Percentiles rank a stretch among this genome's conserved stretches.
These are phyloP conservation scores for Coemansia biformis DNA, from an alignment of 192 early-diverging fungal species.

Conservation along the genomic window DNA sequence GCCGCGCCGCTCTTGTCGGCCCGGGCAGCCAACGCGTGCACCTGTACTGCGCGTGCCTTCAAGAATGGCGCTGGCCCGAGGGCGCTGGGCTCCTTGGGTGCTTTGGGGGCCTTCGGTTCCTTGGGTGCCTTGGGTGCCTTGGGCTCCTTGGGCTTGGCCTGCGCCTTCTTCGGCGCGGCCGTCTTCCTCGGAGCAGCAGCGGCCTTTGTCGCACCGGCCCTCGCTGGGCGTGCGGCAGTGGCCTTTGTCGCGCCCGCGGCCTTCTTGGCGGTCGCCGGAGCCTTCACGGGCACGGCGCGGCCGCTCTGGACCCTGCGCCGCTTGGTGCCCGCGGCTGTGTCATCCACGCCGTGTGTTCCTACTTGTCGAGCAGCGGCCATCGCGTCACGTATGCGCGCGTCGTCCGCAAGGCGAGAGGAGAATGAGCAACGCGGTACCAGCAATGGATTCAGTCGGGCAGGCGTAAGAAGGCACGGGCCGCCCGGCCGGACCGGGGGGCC, in stretches of 20 bases:
- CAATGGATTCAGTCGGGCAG: too few species aligned
- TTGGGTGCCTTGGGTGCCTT: not conserved
- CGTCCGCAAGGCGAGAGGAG: too few species aligned
- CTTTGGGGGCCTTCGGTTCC: not conserved
- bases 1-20: conserved; percentile 40
- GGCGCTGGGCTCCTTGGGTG: not conserved
- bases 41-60: conserved; percentile 27
- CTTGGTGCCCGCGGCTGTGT: conserved; percentile 26
- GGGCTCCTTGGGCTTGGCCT: not conserved
- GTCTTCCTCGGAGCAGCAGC: conserved; percentile 18
- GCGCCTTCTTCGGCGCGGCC: conserved; percentile 5
- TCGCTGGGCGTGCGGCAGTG: not conserved
- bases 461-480: too few species aligned
- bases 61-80: conserved; percentile 27
- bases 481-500: too few species aligned
- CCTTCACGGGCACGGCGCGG: conserved; percentile 11
- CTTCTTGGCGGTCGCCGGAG: conserved; percentile 13
- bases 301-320: conserved; percentile 27
- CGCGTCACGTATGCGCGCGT: too few species aligned
- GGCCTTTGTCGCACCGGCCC: conserved; percentile 7
- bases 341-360: conserved; percentile 30
- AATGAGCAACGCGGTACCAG: too few species aligned
- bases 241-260: not conserved
- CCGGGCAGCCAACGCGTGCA: conserved; percentile 26
- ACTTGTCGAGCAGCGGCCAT: conserved; percentile 2